These are phyloP conservation scores for Mariannaea elegans DNA, from an alignment of 2,329 filamentous ascomycete species.

Conservation along the genomic window DNA sequence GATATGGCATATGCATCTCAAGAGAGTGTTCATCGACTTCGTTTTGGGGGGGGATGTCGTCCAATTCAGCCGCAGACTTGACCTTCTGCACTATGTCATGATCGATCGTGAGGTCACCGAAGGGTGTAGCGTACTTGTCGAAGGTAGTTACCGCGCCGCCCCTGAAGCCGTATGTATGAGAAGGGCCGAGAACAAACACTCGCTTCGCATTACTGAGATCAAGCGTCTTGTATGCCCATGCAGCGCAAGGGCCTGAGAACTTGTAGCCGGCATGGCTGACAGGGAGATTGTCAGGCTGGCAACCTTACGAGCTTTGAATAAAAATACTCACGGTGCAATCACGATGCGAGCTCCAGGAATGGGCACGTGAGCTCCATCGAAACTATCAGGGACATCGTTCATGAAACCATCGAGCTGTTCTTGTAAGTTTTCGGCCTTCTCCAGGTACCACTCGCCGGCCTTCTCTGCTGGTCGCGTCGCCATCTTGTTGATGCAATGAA, in stretches of 20 bases:
- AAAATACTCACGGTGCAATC: slow-evolving; percentile 83
- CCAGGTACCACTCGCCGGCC: slow-evolving; percentile 88
- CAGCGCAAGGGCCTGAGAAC: slow-evolving; percentile 91
- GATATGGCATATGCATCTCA: slow-evolving; percentile 96
- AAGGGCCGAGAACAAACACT: slow-evolving; percentile 91
- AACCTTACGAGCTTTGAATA: accelerated
- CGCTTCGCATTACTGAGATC: slow-evolving; percentile 85
- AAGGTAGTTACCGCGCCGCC: slow-evolving; percentile 81
- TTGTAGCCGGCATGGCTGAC: slow-evolving; percentile 89
- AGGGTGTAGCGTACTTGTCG: slow-evolving; percentile 75
- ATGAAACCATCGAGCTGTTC: slow-evolving; percentile 79
- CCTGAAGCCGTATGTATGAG: slow-evolving; percentile 83
- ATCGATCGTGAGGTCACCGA: slow-evolving; percentile 76
- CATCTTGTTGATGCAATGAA: slow-evolving; percentile 30
- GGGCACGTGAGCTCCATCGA: slow-evolving; percentile 70
- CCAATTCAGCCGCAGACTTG: slow-evolving; percentile 45
- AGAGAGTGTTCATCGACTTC: slow-evolving; percentile 92
- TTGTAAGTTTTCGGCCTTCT: slow-evolving; percentile 66
- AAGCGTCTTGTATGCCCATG: slow-evolving; percentile 91
- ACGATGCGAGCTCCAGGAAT: slow-evolving; percentile 80
- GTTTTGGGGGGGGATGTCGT: slow-evolving; percentile 67
- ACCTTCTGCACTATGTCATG: slow-evolving; percentile 61
- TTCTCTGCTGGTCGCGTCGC: slow-evolving; percentile 69
- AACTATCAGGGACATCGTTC: slow-evolving; percentile 70
- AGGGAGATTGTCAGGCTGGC: not conserved